phyloP scores from a whole-genome alignment of 176 grass and related monocot genomes.

The Cenchrus purpureus region DNA sequence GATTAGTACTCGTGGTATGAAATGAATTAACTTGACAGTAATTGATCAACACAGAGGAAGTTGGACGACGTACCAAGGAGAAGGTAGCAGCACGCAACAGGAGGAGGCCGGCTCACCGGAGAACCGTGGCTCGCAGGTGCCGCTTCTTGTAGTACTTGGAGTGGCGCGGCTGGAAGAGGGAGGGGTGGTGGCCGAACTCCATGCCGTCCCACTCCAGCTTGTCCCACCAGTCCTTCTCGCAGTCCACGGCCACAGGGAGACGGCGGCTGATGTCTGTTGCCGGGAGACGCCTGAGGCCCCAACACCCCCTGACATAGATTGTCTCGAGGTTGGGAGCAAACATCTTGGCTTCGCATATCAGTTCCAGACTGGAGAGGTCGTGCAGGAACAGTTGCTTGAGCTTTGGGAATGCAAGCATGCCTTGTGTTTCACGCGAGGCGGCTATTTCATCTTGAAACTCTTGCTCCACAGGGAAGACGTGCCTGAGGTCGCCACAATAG shows the following conservation, averaged over 20 bases:
- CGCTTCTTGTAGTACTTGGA: not conserved
- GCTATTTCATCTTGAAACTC: not conserved
- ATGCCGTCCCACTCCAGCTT: slow-evolving; percentile 3
- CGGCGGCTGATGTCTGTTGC: not conserved
- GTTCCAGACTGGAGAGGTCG: not conserved
- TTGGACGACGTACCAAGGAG: not conserved
- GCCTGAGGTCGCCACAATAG: not conserved
- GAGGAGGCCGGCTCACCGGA: not conserved
- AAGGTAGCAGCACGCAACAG: not conserved
- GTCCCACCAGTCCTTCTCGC: slow-evolving; percentile 33
- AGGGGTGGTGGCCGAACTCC: not conserved
- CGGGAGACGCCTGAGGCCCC: not conserved
- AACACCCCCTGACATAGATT: not conserved
- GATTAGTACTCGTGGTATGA: not conserved
- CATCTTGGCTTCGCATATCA: not conserved
- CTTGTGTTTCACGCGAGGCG: not conserved
- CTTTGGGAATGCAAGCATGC: not conserved
- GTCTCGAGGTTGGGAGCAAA: not conserved
- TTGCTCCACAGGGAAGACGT: not conserved
- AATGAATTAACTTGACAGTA: not conserved
- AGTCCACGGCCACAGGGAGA: not conserved
- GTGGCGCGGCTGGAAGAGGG: not conserved
- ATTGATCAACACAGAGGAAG: not conserved
- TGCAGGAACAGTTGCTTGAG: slow-evolving; percentile 11
- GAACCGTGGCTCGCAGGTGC: not conserved